phyloP scores from a whole-genome alignment of 805 yeast species.

The Debaryomyces castellii region DNA sequence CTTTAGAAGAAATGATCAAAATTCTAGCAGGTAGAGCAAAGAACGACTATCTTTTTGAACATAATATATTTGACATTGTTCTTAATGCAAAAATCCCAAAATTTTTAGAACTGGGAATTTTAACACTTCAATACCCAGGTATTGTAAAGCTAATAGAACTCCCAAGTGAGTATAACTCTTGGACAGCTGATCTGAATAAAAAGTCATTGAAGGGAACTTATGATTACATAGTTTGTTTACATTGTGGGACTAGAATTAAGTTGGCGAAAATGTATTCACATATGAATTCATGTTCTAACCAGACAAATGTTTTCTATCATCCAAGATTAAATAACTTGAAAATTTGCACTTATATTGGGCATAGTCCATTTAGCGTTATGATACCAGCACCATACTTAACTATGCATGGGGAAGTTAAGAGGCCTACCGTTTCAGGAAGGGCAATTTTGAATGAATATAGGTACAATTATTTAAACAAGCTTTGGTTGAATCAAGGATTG shows the following conservation, averaged over 20 bases:
- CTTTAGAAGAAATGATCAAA: conserved; percentile 17
- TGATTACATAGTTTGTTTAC: conserved; percentile 32
- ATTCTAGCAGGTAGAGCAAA: conserved; percentile 4
- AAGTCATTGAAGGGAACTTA: conserved; percentile 12
- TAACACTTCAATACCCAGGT: conserved; percentile 51
- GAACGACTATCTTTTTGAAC: conserved; percentile 15
- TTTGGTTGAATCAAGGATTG: conserved; percentile 63
- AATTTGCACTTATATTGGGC: conserved; percentile 23
- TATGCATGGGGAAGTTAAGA: conserved; percentile 71
- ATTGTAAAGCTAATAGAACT: conserved; percentile 51
- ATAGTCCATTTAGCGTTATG: conserved; percentile 24
- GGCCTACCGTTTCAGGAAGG: conserved; percentile 52
- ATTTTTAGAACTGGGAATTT: conserved; percentile 18
- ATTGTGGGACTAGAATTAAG: conserved; percentile 28
- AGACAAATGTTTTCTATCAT: conserved; percentile 25
- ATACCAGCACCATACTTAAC: conserved; percentile 72
- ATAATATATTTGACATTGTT: conserved; percentile 20
- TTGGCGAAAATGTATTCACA: conserved; percentile 24
- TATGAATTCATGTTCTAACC: conserved; percentile 23
- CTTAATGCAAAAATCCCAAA: conserved; percentile 26
- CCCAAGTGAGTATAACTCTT: conserved; percentile 40
- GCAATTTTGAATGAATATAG: conserved; percentile 56
- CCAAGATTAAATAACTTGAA: conserved; percentile 25
- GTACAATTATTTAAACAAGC: conserved; percentile 53
- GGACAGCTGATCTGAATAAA: conserved; percentile 22